A percentile compares a stretch with the other conserved stretches of the same genome.
phyloP scores from a whole-genome alignment of 2,329 filamentous ascomycete genomes.

The Cercospora zeae-maydis region DNA sequence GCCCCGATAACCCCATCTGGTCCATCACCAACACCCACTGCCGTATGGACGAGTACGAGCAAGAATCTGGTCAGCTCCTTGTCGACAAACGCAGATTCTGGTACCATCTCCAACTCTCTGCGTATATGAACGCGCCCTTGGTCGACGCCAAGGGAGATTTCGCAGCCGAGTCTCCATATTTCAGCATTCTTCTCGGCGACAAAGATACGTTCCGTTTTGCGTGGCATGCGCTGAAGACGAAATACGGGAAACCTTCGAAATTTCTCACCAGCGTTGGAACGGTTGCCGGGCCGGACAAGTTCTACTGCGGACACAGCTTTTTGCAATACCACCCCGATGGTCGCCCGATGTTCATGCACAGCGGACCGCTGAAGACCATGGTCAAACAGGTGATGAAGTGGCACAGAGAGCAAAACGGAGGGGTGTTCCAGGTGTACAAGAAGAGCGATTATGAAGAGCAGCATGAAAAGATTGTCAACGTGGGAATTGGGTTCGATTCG shows the following conservation, averaged over 20 bases:
- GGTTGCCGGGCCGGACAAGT: constrained; percentile 9
- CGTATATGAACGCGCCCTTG: constrained; percentile 34
- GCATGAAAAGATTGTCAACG: constrained; percentile 16
- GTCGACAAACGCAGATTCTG: constrained; percentile 39
- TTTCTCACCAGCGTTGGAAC: constrained; percentile 36
- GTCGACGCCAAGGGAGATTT: constrained; percentile 5
- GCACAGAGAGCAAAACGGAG: constrained; percentile 28
- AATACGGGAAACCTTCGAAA: constrained; percentile 32
- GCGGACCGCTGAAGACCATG: constrained; percentile 35
- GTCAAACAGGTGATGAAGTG: constrained; percentile 27
- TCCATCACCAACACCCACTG: constrained; percentile 39
- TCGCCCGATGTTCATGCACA: constrained; percentile 35
- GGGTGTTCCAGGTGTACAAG: constrained; percentile 35
- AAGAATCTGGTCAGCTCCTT: constrained; percentile 38
- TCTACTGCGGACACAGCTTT: constrained; percentile 38
- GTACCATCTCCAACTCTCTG: constrained; percentile 40
- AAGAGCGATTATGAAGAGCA: constrained; percentile 18
- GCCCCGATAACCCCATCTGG: constrained; percentile 34
- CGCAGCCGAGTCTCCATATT: constrained; percentile 26
- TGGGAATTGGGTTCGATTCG: constrained; percentile 21
- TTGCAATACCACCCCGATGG: constrained; percentile 36
- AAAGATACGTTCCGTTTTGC: constrained; percentile 40
- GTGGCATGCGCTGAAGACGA: constrained; percentile 37
- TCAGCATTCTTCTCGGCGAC: constrained; percentile 37
- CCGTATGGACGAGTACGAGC: constrained; percentile 37